Evolutionary conservation across 805 yeast species (phyloP), one percentile per base, ranked within the genome.

Genomic region (Sugiyamaella smithiae): DNA sequence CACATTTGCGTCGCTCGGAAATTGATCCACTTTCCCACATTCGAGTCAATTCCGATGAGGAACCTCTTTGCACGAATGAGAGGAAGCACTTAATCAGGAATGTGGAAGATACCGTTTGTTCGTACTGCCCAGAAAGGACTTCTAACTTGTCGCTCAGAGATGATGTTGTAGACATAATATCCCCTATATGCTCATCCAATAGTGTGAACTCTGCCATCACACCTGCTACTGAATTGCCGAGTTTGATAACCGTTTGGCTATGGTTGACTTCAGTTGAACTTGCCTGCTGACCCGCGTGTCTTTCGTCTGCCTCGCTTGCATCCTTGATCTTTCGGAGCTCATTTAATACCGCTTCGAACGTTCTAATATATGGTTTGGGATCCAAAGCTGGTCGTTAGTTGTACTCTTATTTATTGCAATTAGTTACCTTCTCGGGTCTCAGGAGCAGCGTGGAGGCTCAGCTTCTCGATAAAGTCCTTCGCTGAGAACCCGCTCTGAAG

Each of bases 291-390:
- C 77, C 84, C 19, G 82, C 71, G n/a, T 68, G 67, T 3, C 67
- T 67, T 53, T 80, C 82, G 46, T 74, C 74, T 12, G 65, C 63
- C 3, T 67, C 62, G 2, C 89, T 78, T 38, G 84, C 84, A 1
- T 74, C 76, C 40, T 74, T 74, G 37, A 93, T 67, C 43, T 72
- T 73, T 58, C 80, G 78, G 55, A 91, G 70, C 59, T 88, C 91
- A 40, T 81, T 74, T 40, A 89, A 70, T 2, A 93, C 87, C 1
- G 90, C 81, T 63, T 91, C 97, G 65, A 93, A 90, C 0, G 96
- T 88, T 57, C 97, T 78, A 41, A 91, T 91, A 63, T 87, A 93
- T 1, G 98, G 98, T 60, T 88, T 88, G 1, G 98, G 97, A 61
- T 93, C 97, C 47, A 88, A 67, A 9, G 69, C 66, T 55, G 53